Percentiles rank a stretch among this genome's conserved stretches.
Conservation (phyloP, 2,329 filamentous ascomycete genomes). For the Neoscytalidium dimidiatum region DNA sequence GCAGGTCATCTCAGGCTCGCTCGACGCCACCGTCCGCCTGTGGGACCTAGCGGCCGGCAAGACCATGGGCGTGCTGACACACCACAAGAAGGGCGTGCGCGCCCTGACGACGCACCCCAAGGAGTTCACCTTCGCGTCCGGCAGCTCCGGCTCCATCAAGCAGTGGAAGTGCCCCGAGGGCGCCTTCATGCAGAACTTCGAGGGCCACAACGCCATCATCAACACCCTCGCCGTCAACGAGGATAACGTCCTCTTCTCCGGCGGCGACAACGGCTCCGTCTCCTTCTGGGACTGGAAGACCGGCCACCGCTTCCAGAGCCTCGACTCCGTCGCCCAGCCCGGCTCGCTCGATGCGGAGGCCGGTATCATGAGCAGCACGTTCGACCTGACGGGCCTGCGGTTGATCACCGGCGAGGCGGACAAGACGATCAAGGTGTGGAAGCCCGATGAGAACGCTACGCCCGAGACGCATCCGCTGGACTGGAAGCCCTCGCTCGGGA, state of each 20-base stretch:
- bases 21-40: constrained; percentile 86
- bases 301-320: constrained; percentile 84
- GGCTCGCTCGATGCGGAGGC: constrained; percentile 92
- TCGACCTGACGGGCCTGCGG: constrained; percentile 83
- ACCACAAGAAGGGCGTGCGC: constrained; percentile 97
- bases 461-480: constrained; percentile 88
- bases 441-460: constrained; percentile 86
- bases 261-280: constrained; percentile 93
- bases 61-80: constrained; percentile 91
- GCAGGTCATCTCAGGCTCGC: constrained; percentile 89
- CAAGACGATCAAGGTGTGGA: constrained; percentile 98
- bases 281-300: constrained; percentile 99
- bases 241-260: constrained; percentile 92
- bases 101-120: constrained; percentile 80
- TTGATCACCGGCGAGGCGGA: constrained; percentile 94
- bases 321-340: constrained; percentile 91
- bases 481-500: constrained; percentile 80
- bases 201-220: constrained; percentile 94
- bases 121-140: constrained; percentile 95
- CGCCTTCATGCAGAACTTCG: constrained; percentile 98
- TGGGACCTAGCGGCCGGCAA: constrained; percentile 98
- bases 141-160: constrained; percentile 91
- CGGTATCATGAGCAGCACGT: constrained; percentile 91
- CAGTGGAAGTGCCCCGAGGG: constrained; percentile 99
- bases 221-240: constrained; percentile 93